Conservation (phyloP, 768 basidiomycete genomes). For the Fomitopsis serialis region DNA sequence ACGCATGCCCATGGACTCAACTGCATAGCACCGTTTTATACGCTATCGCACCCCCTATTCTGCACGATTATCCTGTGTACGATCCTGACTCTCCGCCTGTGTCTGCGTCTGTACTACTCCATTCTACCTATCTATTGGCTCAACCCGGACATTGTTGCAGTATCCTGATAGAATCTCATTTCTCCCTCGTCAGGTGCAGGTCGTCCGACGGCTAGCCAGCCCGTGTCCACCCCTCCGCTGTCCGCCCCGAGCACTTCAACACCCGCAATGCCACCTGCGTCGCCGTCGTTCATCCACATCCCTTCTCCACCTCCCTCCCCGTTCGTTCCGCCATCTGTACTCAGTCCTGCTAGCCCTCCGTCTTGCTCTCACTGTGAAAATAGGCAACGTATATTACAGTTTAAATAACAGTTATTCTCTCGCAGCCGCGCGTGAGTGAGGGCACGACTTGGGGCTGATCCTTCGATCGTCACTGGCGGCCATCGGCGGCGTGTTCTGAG, state of each 20-base stretch:
- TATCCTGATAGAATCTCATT: constrained; percentile 2
- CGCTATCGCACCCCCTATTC: neutral
- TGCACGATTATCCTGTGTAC: constrained; percentile 1
- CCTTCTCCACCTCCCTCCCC: neutral
- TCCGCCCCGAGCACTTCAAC: neutral
- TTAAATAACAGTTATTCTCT: neutral
- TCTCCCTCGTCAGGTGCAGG: neutral
- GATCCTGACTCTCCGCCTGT: neutral
- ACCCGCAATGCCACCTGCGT: neutral
- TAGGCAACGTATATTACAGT: constrained; percentile 3
- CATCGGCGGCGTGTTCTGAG: too few species aligned
- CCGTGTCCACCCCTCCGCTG: neutral
- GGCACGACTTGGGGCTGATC: too few species aligned
- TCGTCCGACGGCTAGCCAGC: neutral
- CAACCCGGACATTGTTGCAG: constrained; percentile 2
- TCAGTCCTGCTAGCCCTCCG: neutral
- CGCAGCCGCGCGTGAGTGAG: too few species aligned
- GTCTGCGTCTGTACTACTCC: constrained; percentile 1
- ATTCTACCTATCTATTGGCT: constrained; percentile 1
- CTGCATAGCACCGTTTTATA: neutral
- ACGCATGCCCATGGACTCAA: neutral
- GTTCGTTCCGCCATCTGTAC: neutral
- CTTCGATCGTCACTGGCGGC: too few species aligned
- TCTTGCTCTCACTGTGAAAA: constrained; percentile 4
- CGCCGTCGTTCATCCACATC: neutral